These are phyloP conservation scores for Mimosa pudica DNA, from an alignment of 306 rosid species.

Conservation along the genomic window DNA sequence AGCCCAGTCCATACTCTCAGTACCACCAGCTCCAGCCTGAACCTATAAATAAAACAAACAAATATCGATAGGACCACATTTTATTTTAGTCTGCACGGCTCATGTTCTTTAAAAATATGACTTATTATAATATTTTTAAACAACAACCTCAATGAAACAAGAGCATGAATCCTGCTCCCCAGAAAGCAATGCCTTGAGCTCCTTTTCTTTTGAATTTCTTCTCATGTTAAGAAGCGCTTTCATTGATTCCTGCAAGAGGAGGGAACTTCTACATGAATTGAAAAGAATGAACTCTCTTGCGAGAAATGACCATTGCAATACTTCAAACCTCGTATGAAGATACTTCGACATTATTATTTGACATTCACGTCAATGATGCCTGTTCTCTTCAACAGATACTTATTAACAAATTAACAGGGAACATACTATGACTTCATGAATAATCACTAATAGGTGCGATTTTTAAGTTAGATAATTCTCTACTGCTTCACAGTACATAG, in stretches of 20 bases:
- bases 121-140: constrained; percentile 18
- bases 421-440: not conserved
- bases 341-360: constrained; percentile 9
- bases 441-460: not conserved
- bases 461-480: constrained; percentile 17
- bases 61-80: constrained; percentile 11
- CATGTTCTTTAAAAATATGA: constrained; percentile 11
- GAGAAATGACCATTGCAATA: constrained; percentile 17
- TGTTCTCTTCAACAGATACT: constrained; percentile 11
- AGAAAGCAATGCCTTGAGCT: constrained; percentile 86
- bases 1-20: constrained; percentile 99
- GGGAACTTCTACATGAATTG: constrained; percentile 33
- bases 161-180: constrained; percentile 87
- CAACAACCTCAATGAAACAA: constrained; percentile 87
- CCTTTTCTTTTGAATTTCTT: constrained; percentile 77
- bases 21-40: constrained; percentile 99
- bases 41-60: constrained; percentile 54
- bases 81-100: not conserved
- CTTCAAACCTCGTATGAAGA: constrained; percentile 23
- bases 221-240: constrained; percentile 74
- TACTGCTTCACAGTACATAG: not conserved
- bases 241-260: constrained; percentile 69
- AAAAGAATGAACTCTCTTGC: constrained; percentile 28
- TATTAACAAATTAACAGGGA: not conserved
- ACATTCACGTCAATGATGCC: not conserved